These are phyloP conservation scores for Meripilus lineatus DNA, from an alignment of 1,284 basidiomycete species.

Conservation along the genomic window DNA sequence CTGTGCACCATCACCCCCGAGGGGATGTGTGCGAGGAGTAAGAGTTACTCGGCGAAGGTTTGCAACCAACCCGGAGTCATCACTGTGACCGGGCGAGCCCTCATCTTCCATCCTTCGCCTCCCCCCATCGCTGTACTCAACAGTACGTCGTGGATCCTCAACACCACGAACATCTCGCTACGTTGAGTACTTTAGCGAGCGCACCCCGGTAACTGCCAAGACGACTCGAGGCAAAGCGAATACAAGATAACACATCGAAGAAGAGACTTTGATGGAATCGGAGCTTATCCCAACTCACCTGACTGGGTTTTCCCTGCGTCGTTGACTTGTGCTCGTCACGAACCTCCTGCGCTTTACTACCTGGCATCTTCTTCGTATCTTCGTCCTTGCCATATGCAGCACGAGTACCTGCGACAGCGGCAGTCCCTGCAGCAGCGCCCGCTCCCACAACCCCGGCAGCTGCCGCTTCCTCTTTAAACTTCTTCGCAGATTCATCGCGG, in stretches of 20 bases:
- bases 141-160: too few species aligned
- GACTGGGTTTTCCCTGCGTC: neutral
- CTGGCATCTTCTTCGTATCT: neutral
- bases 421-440: conserved; percentile 7
- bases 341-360: neutral
- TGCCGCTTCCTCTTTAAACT: too few species aligned
- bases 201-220: too few species aligned
- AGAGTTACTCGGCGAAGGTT: conserved; percentile 18
- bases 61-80: conserved; percentile 19
- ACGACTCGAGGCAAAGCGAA: too few species aligned
- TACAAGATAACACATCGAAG: too few species aligned
- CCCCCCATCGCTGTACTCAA: too few species aligned
- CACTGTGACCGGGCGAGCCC: too few species aligned
- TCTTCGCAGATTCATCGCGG: conserved; percentile 12
- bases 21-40: conserved; percentile 19
- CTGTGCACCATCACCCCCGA: conserved; percentile 18
- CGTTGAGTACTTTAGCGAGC: too few species aligned
- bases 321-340: neutral
- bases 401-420: neutral
- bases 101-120: too few species aligned
- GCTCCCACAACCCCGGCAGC: conserved; percentile 9
- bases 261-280: too few species aligned
- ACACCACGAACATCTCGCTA: too few species aligned
- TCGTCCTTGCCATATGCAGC: neutral
- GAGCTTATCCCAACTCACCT: neutral